These are phyloP conservation scores for Rubroboletus pulcherrimus DNA, from an alignment of 768 basidiomycete genomes.

Conservation along the genomic window DNA sequence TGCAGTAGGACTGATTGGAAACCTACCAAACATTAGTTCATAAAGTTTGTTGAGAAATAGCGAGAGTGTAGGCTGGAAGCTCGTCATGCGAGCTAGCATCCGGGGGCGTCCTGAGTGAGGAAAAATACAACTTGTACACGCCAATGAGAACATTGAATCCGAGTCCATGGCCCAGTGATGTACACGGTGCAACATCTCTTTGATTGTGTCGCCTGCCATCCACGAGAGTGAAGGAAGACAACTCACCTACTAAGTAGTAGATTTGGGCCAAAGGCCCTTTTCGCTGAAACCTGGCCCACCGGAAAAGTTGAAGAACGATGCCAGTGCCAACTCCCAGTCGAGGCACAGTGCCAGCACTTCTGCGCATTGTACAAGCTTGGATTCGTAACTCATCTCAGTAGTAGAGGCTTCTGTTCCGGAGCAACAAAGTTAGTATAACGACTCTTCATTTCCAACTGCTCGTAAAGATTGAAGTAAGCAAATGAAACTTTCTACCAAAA, in stretches of 20 bases:
- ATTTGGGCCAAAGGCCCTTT: neutral
- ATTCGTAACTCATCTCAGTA: neutral
- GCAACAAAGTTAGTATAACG: neutral
- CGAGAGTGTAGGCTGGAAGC: neutral
- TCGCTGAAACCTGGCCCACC: neutral
- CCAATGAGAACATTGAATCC: neutral
- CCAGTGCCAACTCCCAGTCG: neutral
- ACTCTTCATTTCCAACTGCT: too few species aligned
- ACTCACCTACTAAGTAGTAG: neutral
- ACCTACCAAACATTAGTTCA: neutral
- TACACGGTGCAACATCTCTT: neutral
- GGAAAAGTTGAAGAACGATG: neutral
- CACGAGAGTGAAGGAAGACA: neutral
- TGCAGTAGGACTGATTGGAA: neutral
- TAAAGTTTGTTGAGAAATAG: neutral
- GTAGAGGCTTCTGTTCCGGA: neutral
- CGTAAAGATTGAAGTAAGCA: too few species aligned
- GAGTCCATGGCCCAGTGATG: neutral
- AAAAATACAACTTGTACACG: neutral
- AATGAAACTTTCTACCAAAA: constrained; percentile 1
- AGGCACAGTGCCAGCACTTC: neutral
- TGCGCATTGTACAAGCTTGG: neutral
- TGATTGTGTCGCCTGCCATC: neutral
- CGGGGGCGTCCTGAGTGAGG: neutral
- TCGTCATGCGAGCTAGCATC: neutral